These are phyloP conservation scores for Miamiensis avidus DNA, from an alignment of 169 alveolate genomes.

Conservation along the genomic window DNA sequence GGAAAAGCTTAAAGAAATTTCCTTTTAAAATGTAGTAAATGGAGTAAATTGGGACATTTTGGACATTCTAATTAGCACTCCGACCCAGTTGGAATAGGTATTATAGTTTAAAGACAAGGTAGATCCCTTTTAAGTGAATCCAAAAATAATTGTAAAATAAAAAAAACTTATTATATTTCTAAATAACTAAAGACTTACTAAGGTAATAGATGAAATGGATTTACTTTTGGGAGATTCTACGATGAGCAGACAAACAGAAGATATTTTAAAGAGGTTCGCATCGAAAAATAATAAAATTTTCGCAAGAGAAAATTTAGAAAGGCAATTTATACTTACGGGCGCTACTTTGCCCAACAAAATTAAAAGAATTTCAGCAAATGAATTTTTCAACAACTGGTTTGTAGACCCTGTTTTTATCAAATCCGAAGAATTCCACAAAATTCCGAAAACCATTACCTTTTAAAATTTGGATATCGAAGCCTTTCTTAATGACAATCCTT, in stretches of 20 bases:
- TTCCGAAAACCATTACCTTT: conserved; percentile 1
- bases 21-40: conserved; percentile 21
- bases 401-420: neutral
- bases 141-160: neutral
- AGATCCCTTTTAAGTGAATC: conserved; percentile 14
- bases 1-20: neutral
- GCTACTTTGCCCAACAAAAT: conserved; percentile 22
- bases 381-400: conserved; percentile 2
- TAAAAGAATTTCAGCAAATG: neutral
- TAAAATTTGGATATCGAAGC: neutral
- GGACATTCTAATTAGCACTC: conserved; percentile 16
- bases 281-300: too few species aligned
- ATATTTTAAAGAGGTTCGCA: conserved; percentile 4
- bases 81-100: conserved; percentile 4
- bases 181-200: neutral
- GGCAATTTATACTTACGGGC: conserved; percentile 16
- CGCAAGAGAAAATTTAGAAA: neutral
- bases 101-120: conserved; percentile 1
- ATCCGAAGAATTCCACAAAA: conserved; percentile 16
- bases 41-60: conserved; percentile 8
- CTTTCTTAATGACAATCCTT: neutral
- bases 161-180: neutral
- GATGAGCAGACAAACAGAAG: neutral
- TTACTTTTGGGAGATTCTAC: conserved; percentile 19
- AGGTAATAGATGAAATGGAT: conserved; percentile 28